Percentiles rank a stretch among this genome's conserved stretches.
Evolutionary conservation across 2,329 filamentous ascomycete species (phyloP).

Genomic region (Diplodia scrobiculata): DNA sequence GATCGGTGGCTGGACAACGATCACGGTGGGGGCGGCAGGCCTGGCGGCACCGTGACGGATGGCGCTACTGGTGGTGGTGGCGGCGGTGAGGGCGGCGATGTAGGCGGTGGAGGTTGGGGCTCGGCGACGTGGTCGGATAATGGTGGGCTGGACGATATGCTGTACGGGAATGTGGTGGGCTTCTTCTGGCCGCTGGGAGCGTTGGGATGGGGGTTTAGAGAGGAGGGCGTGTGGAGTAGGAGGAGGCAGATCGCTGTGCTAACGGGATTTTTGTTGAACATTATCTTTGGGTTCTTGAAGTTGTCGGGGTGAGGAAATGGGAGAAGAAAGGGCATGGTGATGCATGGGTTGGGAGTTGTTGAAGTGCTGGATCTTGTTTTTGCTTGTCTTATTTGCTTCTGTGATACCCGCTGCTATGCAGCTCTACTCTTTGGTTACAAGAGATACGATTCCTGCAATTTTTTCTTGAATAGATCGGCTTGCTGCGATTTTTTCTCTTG

Average conservation of each 20-base stretch:
- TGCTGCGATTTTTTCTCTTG: not conserved
- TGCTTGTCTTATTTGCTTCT: not conserved
- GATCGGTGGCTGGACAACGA: conserved; percentile 80
- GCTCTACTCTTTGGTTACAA: conserved; percentile 12
- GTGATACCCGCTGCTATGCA: conserved; percentile 27
- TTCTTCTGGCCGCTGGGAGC: conserved; percentile 95
- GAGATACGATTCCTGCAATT: not conserved
- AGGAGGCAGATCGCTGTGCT: conserved; percentile 84
- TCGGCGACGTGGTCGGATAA: conserved; percentile 57
- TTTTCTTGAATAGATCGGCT: not conserved
- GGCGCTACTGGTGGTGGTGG: conserved; percentile 40
- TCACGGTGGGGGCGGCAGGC: conserved; percentile 34
- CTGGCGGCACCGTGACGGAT: conserved; percentile 32
- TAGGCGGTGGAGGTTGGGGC: conserved; percentile 50
- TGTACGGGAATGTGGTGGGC: conserved; percentile 85
- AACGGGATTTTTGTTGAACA: conserved; percentile 78
- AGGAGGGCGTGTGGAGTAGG: conserved; percentile 84
- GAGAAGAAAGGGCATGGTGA: not conserved
- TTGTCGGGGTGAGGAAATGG: conserved; percentile 13
- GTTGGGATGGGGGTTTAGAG: conserved; percentile 78
- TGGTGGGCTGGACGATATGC: conserved; percentile 76
- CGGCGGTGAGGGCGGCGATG: conserved; percentile 41
- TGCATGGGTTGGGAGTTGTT: not conserved
- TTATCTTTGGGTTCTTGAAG: conserved; percentile 71
- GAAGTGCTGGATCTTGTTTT: not conserved